A percentile compares a stretch with the other conserved stretches of the same genome.
These are phyloP conservation scores for Gossypium raimondii DNA, from an alignment of 345 rosid genomes.

Conservation along the genomic window DNA sequence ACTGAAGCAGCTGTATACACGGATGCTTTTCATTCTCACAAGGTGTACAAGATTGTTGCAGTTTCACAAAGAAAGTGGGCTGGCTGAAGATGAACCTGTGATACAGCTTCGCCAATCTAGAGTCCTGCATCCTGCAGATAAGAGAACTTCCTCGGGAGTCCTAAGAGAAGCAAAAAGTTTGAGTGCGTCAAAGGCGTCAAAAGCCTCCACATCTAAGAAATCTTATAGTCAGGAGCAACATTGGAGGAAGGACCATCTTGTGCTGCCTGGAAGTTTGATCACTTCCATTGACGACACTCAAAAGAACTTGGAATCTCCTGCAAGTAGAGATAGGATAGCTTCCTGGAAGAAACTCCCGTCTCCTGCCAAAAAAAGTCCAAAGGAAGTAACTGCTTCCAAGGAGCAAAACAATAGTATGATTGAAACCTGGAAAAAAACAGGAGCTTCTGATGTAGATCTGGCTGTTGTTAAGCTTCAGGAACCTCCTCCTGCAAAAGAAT, in stretches of 20 bases:
- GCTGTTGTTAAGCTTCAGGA: constrained; percentile 42
- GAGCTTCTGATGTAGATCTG: constrained; percentile 38
- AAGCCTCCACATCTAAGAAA: constrained; percentile 60
- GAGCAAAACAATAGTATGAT: constrained; percentile 50
- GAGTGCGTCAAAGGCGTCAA: constrained; percentile 53
- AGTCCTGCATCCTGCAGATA: constrained; percentile 68
- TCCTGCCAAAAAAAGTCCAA: constrained; percentile 53
- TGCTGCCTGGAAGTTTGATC: constrained; percentile 39
- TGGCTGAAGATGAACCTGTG: constrained; percentile 70
- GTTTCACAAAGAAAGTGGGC: constrained; percentile 96
- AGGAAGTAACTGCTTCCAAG: constrained; percentile 50
- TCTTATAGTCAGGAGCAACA: constrained; percentile 94
- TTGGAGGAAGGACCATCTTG: constrained; percentile 58
- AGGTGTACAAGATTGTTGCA: constrained; percentile 96
- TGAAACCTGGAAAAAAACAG: constrained; percentile 44
- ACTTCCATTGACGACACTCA: constrained; percentile 36
- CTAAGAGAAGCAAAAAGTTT: constrained; percentile 60
- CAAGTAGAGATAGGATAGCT: constrained; percentile 64
- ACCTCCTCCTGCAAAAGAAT: constrained; percentile 50
- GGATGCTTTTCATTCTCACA: constrained; percentile 97
- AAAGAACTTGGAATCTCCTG: constrained; percentile 59
- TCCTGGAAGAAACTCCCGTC: constrained; percentile 94
- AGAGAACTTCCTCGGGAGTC: constrained; percentile 42
- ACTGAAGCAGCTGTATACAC: constrained; percentile 90
- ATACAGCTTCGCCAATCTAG: constrained; percentile 79